These are phyloP conservation scores for Tolypocladium nubicola DNA, from an alignment of 2,329 filamentous ascomycete species.

Conservation along the genomic window DNA sequence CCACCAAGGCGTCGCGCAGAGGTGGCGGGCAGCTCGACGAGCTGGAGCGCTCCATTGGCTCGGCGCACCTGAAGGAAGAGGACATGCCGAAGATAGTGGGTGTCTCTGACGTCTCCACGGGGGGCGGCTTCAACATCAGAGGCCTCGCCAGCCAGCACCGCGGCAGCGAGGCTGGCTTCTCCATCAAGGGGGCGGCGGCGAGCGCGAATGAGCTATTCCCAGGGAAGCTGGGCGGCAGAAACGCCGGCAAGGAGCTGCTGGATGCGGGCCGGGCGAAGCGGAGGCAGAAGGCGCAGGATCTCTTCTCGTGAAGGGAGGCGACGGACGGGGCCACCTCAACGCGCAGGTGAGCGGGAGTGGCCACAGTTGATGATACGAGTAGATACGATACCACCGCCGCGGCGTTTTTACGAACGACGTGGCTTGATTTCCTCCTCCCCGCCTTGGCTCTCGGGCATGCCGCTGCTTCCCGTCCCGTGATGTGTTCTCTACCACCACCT, in stretches of 20 bases:
- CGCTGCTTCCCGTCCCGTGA: not conserved
- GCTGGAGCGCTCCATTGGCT: constrained; percentile 27
- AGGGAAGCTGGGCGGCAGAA: constrained; percentile 42
- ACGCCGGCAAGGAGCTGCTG: constrained; percentile 61
- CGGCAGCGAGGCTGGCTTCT: constrained; percentile 38
- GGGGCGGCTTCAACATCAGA: constrained; percentile 46
- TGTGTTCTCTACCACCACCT: constrained; percentile 47
- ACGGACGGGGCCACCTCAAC: not conserved
- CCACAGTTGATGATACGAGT: not conserved
- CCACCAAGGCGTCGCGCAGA: constrained; percentile 17
- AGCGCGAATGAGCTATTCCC: constrained; percentile 59
- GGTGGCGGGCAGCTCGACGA: constrained; percentile 23
- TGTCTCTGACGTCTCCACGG: constrained; percentile 29
- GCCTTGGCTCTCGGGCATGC: not conserved
- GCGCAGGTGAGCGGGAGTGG: not conserved
- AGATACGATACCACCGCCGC: not conserved
- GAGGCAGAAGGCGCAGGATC: constrained; percentile 61
- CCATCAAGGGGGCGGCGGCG: constrained; percentile 53
- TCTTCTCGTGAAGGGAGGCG: constrained; percentile 44
- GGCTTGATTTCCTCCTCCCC: not conserved
- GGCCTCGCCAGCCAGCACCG: constrained; percentile 40
- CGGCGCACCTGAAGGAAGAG: constrained; percentile 24
- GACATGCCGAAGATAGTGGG: constrained; percentile 48
- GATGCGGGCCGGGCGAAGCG: constrained; percentile 37
- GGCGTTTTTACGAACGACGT: not conserved